Base-by-base conservation (phyloP, 2,329 filamentous ascomycete species). In the Orbilia oligospora region DNA sequence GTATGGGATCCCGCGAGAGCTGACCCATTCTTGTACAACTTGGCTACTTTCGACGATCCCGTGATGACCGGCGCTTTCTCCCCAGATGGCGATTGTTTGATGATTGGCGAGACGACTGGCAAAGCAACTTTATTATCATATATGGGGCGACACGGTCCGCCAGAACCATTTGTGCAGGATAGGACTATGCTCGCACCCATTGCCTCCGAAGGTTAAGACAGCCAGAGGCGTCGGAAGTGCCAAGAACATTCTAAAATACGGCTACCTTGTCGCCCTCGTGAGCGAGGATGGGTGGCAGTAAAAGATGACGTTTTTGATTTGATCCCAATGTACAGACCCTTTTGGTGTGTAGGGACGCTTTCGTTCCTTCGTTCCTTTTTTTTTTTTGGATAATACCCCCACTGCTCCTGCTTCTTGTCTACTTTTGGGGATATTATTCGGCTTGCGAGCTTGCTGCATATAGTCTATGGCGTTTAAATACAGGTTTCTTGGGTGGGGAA, bases 41-140 rank as follows among this genome's bases (percentile, higher is more conserved):
- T 82, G n/a, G 80, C 80, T 10, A 76, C 66, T 16, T 78, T 82
- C 12, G 63, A 80, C 41, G 72, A 71, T 30, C 81, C 81, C 16
- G 78, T 82, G 27, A 82, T 82, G 81, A 79, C 75, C 24, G 81
- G 80, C 12, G 72, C 80, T 3, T 81, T 82, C 58, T 81, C 79
- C 0, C 81, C 81, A 24, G 71, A 75, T 18, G 80, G 76, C 61
- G 80, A 81, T 51, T 75, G 76, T 48, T 79, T 82, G 8, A 56
- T 82, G 16, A 71, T 82, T 51, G 81, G 81, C 33, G 81, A 81
- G 49, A 78, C 76, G 30, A 80, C 78, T 6, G 81, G 81, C 8
- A 80, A 80, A 3, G 81, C 81, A 1, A 82, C 81, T 8, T 44
- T 82, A 4, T 80, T 81, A n/a, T 80, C 79, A 8, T 72, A 79